These are phyloP conservation scores for Fomitopsis pulvina DNA, from an alignment of 768 basidiomycete genomes.

Conservation along the genomic window DNA sequence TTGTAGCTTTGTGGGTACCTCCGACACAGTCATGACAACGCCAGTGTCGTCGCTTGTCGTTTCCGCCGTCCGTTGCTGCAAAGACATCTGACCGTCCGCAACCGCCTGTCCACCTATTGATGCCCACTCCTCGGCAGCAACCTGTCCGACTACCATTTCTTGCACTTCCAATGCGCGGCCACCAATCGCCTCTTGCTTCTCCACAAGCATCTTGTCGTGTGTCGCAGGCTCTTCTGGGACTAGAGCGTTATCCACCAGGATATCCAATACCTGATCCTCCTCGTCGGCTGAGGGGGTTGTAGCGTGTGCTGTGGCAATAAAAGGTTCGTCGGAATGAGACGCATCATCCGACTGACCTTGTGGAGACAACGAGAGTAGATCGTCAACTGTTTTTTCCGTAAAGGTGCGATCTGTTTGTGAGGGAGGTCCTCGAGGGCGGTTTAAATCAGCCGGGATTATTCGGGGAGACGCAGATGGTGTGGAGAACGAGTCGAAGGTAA, in stretches of 20 bases:
- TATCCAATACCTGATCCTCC: slow-evolving; percentile 8
- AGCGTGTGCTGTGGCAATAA: not conserved
- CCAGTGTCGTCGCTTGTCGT: too few relatives aligned
- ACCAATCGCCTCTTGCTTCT: too few relatives aligned
- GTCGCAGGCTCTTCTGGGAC: not conserved
- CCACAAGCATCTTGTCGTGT: not conserved
- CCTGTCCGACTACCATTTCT: too few relatives aligned
- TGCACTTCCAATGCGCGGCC: too few relatives aligned
- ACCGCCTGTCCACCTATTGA: too few relatives aligned
- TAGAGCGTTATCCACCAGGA: not conserved
- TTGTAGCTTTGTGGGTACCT: too few relatives aligned
- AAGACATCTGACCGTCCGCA: too few relatives aligned
- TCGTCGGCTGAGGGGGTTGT: slow-evolving; percentile 4
- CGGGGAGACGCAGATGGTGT: slow-evolving; percentile 16
- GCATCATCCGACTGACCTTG: not conserved
- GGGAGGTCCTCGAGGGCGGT: too few relatives aligned
- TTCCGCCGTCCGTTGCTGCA: too few relatives aligned
- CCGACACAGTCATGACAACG: too few relatives aligned
- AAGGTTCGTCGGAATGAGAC: not conserved
- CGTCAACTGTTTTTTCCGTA: slow-evolving; percentile 11
- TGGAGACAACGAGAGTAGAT: slow-evolving; percentile 20
- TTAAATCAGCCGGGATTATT: not conserved
- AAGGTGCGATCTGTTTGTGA: not conserved
- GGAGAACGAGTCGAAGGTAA: slow-evolving; percentile 38
- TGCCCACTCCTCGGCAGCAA: too few relatives aligned